Conservation (phyloP, 176 grass and related monocot genomes). For the Alopecurus myosuroides region DNA sequence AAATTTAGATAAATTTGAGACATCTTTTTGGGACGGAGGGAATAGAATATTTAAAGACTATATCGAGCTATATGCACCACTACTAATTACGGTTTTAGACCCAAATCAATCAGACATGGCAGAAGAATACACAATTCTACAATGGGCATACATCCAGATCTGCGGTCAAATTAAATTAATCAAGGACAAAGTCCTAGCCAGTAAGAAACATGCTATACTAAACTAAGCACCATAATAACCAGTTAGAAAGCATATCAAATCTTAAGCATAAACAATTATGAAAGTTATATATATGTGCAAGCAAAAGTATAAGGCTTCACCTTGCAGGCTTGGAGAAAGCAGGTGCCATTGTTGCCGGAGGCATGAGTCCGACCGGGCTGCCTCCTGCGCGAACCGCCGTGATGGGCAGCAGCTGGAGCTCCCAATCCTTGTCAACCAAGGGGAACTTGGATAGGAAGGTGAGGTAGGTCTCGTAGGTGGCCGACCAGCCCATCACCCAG, state of each 20-base stretch:
- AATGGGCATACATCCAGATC: neutral
- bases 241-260: slow-evolving; percentile 1
- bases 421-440: slow-evolving; percentile 90
- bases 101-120: neutral
- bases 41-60: slow-evolving; percentile 5
- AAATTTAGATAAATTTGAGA: too few relatives aligned
- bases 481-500: slow-evolving; percentile 90
- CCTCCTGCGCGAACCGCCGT: slow-evolving; percentile 37
- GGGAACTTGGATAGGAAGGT: slow-evolving; percentile 90
- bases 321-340: slow-evolving; percentile 50
- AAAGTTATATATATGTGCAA: neutral
- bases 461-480: slow-evolving; percentile 86
- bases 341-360: neutral
- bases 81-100: neutral
- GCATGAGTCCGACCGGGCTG: neutral
- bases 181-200: neutral
- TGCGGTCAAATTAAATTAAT: neutral
- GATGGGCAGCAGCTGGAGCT: slow-evolving; percentile 85
- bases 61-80: neutral
- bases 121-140: slow-evolving; percentile 5
- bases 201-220: neutral
- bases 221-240: neutral
- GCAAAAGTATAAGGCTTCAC: slow-evolving; percentile 11
- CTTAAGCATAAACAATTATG: neutral
- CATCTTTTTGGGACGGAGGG: too few relatives aligned